These are phyloP conservation scores for Camellia lanceoleosa DNA, from an alignment of 148 eudicot species.

Conservation along the genomic window DNA sequence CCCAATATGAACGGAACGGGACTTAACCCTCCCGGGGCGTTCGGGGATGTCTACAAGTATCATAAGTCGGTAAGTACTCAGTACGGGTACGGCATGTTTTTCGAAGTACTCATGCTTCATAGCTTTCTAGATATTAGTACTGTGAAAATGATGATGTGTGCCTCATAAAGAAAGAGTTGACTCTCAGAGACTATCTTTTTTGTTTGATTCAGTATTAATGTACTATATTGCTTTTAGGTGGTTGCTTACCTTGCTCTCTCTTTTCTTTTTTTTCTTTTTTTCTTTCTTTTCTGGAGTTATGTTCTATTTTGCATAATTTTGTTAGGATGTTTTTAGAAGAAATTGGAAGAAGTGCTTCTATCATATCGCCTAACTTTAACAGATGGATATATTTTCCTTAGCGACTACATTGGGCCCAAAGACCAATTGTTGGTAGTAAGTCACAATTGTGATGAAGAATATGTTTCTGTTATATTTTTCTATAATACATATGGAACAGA, in stretches of 20 bases:
- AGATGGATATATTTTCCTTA: not conserved
- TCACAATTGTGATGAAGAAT: not conserved
- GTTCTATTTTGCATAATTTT: not conserved
- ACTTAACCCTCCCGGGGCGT: no score
- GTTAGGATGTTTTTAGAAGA: not conserved
- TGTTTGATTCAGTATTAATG: not conserved
- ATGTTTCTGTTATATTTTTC: not conserved
- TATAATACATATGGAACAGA: not conserved
- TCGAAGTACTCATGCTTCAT: no score
- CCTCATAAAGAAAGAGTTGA: not conserved
- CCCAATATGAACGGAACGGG: no score
- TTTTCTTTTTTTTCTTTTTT: not conserved
- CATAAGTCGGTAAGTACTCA: no score
- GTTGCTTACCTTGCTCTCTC: constrained; percentile 2
- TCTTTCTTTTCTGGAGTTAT: not conserved
- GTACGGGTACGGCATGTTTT: no score
- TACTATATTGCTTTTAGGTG: not conserved
- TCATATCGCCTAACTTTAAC: not conserved
- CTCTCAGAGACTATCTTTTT: not conserved
- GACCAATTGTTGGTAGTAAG: not conserved
- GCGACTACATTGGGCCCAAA: not conserved
- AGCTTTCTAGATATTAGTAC: not conserved
- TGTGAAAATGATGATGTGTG: not conserved
- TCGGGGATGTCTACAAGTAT: no score
- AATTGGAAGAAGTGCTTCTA: not conserved